phyloP scores from a whole-genome alignment of 495 filamentous ascomycete genomes.

The Talaromyces nanjingensis region DNA sequence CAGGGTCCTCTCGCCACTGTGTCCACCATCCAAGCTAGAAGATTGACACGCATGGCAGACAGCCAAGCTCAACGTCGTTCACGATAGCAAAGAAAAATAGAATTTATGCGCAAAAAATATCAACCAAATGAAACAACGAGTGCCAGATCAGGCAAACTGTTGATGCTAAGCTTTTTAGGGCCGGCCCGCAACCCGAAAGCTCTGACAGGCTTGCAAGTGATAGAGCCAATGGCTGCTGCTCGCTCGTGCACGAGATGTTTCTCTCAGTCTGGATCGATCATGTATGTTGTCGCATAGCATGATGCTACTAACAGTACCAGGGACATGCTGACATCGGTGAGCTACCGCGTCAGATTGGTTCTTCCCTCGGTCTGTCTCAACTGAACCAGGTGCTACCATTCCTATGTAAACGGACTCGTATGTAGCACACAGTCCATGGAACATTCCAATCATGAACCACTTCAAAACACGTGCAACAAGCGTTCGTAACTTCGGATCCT shows the following conservation, averaged over 20 bases:
- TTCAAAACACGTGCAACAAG: background rate
- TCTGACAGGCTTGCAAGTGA: background rate
- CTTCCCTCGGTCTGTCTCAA: background rate
- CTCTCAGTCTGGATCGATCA: background rate
- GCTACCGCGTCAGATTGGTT: background rate
- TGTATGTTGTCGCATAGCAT: background rate
- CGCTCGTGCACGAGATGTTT: background rate
- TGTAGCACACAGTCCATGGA: background rate
- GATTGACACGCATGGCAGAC: background rate
- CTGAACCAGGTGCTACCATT: background rate
- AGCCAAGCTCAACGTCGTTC: background rate
- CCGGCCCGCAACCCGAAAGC: background rate
- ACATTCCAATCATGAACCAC: background rate
- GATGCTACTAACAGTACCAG: background rate
- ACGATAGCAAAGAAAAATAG: background rate
- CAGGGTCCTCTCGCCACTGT: background rate
- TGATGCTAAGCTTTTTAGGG: slow-evolving; percentile 4
- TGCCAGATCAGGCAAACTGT: background rate
- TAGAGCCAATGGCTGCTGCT: background rate
- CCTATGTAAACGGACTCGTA: background rate
- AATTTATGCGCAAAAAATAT: background rate
- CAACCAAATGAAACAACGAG: background rate
- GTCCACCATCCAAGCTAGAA: background rate
- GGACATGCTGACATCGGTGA: background rate
- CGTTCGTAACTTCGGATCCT: background rate